A percentile compares a stretch with the other conserved stretches of the same genome.
Evolutionary conservation across 2,329 filamentous ascomycete species (phyloP).

Genomic region (Colletotrichum coccodes): DNA sequence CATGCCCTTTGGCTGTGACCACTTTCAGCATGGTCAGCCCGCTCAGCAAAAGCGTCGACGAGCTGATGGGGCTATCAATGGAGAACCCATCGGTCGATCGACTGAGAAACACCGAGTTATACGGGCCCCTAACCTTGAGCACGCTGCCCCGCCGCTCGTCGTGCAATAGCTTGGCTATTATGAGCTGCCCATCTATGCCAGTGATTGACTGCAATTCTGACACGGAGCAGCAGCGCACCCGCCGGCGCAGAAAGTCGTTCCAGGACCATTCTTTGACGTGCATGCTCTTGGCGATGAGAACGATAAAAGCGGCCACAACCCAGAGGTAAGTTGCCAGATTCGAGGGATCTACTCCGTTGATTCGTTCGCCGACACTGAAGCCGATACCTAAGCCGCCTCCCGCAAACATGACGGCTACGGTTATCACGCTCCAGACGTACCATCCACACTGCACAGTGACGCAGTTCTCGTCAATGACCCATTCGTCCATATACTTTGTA

Average conservation of each 20-base stretch:
- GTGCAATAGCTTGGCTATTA: constrained; percentile 40
- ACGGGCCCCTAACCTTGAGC: constrained; percentile 37
- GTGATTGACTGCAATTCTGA: constrained; percentile 38
- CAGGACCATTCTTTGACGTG: constrained; percentile 40
- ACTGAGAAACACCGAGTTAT: constrained; percentile 36
- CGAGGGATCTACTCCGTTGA: constrained; percentile 44
- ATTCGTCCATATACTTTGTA: not conserved
- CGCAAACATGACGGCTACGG: constrained; percentile 26
- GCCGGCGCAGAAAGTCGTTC: constrained; percentile 41
- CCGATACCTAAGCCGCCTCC: constrained; percentile 39
- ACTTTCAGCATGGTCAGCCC: constrained; percentile 2
- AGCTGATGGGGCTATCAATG: constrained; percentile 36
- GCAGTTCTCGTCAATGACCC: constrained; percentile 1
- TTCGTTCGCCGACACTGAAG: constrained; percentile 37
- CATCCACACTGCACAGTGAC: not conserved
- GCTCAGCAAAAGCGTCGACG: constrained; percentile 24
- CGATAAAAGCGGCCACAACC: constrained; percentile 39
- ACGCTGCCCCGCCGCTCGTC: constrained; percentile 32
- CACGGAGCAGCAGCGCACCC: constrained; percentile 39
- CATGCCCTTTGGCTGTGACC: not conserved
- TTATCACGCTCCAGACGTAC: constrained; percentile 6
- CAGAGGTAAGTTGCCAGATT: constrained; percentile 41
- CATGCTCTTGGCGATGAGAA: constrained; percentile 39
- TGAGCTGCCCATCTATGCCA: constrained; percentile 36
- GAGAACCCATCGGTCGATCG: constrained; percentile 35